phyloP scores from a whole-genome alignment of 139 green algal species.

The Chara braunii region DNA sequence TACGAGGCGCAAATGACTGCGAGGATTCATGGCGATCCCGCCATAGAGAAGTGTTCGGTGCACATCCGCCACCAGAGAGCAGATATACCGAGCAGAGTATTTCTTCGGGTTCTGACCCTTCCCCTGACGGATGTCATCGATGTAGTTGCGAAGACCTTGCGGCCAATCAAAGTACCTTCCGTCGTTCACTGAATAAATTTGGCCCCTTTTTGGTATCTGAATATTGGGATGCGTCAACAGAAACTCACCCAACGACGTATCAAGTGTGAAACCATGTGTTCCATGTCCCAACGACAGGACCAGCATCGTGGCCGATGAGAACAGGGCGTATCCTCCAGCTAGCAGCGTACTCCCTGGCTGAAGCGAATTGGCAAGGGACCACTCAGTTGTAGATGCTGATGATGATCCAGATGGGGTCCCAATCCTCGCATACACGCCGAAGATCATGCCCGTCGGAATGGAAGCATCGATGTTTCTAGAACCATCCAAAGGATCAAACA shows the following conservation, averaged over 20 bases:
- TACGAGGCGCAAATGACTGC: slow-evolving; percentile 55
- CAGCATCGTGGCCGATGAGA: slow-evolving; percentile 53
- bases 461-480: slow-evolving; percentile 57
- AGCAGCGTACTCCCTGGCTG: slow-evolving; percentile 37
- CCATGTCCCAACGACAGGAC: slow-evolving; percentile 30
- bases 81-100: slow-evolving; percentile 65
- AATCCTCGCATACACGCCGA: slow-evolving; percentile 56
- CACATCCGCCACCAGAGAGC: slow-evolving; percentile 56
- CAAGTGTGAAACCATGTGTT: slow-evolving; percentile 70
- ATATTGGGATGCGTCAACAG: slow-evolving; percentile 77
- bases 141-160: slow-evolving; percentile 50
- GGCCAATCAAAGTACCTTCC: slow-evolving; percentile 66
- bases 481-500: slow-evolving; percentile 69
- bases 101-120: slow-evolving; percentile 55
- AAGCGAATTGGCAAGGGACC: not conserved
- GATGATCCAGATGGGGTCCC: too few relatives aligned
- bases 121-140: slow-evolving; percentile 53
- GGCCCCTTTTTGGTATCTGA: slow-evolving; percentile 55
- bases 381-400: not conserved
- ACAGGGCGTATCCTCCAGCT: slow-evolving; percentile 52
- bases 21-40: slow-evolving; percentile 50
- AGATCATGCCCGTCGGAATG: slow-evolving; percentile 67
- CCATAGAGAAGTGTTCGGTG: slow-evolving; percentile 56
- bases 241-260: slow-evolving; percentile 81
- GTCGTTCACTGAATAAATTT: slow-evolving; percentile 73